phyloP scores from a whole-genome alignment of 2,329 filamentous ascomycete genomes.

The Epichloe scottii region DNA sequence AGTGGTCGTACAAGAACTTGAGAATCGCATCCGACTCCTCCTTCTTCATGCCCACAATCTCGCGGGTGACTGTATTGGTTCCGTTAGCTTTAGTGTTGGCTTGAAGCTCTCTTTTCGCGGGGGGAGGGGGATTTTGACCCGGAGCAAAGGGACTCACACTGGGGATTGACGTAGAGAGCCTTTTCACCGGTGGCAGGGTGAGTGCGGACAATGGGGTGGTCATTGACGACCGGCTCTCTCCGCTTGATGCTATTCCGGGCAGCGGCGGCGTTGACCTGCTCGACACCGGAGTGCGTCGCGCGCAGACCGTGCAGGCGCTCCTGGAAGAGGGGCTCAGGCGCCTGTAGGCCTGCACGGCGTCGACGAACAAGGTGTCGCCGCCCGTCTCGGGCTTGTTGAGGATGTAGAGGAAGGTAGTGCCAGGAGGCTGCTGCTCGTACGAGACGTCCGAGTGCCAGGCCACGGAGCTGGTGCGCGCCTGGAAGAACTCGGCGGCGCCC shows the following conservation, averaged over 20 bases:
- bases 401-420: conserved; percentile 79
- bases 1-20: conserved; percentile 53
- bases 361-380: conserved; percentile 74
- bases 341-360: conserved; percentile 70
- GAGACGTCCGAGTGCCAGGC: conserved; percentile 86
- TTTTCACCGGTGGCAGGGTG: conserved; percentile 79
- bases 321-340: conserved; percentile 65
- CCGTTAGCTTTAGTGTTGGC: not conserved
- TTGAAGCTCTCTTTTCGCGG: not conserved
- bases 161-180: conserved; percentile 69
- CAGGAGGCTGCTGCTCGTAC: conserved; percentile 79
- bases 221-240: conserved; percentile 60
- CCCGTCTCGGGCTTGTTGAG: conserved; percentile 71
- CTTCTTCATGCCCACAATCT: conserved; percentile 73
- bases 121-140: too few species aligned
- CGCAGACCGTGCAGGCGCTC: conserved; percentile 69
- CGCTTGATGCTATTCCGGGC: conserved; percentile 57
- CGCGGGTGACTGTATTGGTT: conserved; percentile 51
- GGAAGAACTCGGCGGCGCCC: conserved; percentile 47
- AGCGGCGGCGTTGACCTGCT: conserved; percentile 64
- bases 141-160: conserved; percentile 43
- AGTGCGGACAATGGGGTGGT: conserved; percentile 68
- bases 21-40: conserved; percentile 71
- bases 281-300: conserved; percentile 69
- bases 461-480: conserved; percentile 61